Base-by-base conservation (phyloP, 768 basidiomycete species). In the Cubamyces lactineus region DNA sequence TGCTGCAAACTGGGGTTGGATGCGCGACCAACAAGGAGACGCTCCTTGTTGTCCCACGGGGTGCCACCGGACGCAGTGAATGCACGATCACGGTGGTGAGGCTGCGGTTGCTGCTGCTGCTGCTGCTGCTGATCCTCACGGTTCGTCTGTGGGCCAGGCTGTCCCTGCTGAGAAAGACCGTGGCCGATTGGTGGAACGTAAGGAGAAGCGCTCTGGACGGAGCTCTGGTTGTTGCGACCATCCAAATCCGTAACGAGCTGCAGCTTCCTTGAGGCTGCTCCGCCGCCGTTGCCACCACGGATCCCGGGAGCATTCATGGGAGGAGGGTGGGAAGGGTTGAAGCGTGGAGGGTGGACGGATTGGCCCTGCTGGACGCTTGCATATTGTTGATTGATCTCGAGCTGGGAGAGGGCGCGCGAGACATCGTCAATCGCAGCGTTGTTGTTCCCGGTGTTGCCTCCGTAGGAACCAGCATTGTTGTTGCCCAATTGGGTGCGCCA, bases 1-100 rank as follows among this genome's bases (percentile, higher is more conserved):
- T 87, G 85, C 61, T 87, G 84, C 54, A 92, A 68, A 70, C 85
- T 93, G 16, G 88, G 81, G 72, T 88, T 92, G 42, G 90, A 91
- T 15, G 81, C 72, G 46, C 87, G 84, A 34, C 78, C 78, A 24
- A 77, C 75, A 23, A 88, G 76, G 41, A 80, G 74, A 43, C 84
- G 84, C 28, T 89, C 86, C 69, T 84, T 86, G 66, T 85, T 84
- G 43, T 89, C 87, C 91, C 90, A 91, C 9, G 78, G 72, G 4
- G 75, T 72, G 4, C 75, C 69, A 24, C 76, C 73, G 5, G 79
- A 70, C 9, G 77, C 70, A 7, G 76, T 73, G 59, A 74, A 66
- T 0, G 77, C 74, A 69, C 75, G 70, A 57, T 79, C 75, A 53
- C 73, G 71, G 24, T 72, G 57, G 23, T 71, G 60, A 58, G 66